Evolutionary conservation across 495 filamentous ascomycete species (phyloP).

Genomic region (Lophiotrema nucula): DNA sequence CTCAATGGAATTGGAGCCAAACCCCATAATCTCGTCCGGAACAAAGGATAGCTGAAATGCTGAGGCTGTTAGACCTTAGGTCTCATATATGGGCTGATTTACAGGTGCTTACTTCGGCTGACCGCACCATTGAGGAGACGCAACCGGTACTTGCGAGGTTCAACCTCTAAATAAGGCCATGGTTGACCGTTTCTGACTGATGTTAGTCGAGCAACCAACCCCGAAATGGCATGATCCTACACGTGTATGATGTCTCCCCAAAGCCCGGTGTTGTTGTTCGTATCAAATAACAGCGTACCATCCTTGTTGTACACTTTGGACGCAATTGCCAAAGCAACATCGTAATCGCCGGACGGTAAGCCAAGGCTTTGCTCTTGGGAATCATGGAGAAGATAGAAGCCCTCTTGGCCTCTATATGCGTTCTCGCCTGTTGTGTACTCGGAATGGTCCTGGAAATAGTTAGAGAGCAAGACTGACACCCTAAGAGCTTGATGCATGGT

Average conservation of each 20-base stretch:
- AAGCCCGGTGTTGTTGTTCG: slow-evolving; percentile 42
- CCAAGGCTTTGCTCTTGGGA: slow-evolving; percentile 41
- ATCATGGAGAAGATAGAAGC: slow-evolving; percentile 45
- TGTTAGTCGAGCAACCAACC: neutral
- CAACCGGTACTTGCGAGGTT: slow-evolving; percentile 59
- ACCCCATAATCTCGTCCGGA: slow-evolving; percentile 26
- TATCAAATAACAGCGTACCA: slow-evolving; percentile 44
- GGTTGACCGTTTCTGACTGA: slow-evolving; percentile 24
- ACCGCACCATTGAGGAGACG: slow-evolving; percentile 50
- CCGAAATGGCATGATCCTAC: slow-evolving; percentile 1
- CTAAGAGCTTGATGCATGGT: too few relatives aligned
- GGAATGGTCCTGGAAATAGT: slow-evolving; percentile 20
- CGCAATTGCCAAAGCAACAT: slow-evolving; percentile 49
- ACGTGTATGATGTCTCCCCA: slow-evolving; percentile 55
- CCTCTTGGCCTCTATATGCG: slow-evolving; percentile 53
- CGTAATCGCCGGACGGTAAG: slow-evolving; percentile 47
- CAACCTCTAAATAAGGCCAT: slow-evolving; percentile 47
- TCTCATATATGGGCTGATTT: neutral
- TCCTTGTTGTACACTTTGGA: slow-evolving; percentile 49
- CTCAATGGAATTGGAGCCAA: slow-evolving; percentile 31
- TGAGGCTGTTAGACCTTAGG: slow-evolving; percentile 21
- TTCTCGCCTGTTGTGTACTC: slow-evolving; percentile 45
- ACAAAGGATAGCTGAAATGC: slow-evolving; percentile 46
- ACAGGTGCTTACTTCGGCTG: slow-evolving; percentile 23
- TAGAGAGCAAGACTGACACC: neutral